A percentile compares a stretch with the other conserved stretches of the same genome.
These are phyloP conservation scores for Nissolia schottii DNA, from an alignment of 306 rosid species.

Conservation along the genomic window DNA sequence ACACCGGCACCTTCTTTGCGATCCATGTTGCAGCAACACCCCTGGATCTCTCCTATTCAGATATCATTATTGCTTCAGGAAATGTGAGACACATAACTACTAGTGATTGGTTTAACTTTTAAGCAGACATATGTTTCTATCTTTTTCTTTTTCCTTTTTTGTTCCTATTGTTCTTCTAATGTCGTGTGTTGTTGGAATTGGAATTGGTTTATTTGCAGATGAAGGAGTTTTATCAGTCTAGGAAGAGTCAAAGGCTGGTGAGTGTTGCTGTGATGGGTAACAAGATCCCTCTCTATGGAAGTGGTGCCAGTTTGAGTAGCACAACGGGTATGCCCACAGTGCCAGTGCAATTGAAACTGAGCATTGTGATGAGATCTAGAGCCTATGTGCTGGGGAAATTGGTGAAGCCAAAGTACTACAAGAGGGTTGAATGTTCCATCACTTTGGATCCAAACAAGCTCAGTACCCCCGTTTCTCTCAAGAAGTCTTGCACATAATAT, in stretches of 20 bases:
- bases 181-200: neutral
- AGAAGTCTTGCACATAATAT: slow-evolving; percentile 55
- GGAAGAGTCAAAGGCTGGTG: slow-evolving; percentile 66
- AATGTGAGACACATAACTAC: slow-evolving; percentile 39
- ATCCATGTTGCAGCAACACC: slow-evolving; percentile 76
- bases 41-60: slow-evolving; percentile 59
- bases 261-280: slow-evolving; percentile 50
- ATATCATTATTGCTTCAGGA: slow-evolving; percentile 67
- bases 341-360: slow-evolving; percentile 64
- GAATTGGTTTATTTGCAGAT: slow-evolving; percentile 40
- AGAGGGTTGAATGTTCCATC: slow-evolving; percentile 51
- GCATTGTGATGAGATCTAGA: slow-evolving; percentile 53
- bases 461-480: slow-evolving; percentile 47
- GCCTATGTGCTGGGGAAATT: slow-evolving; percentile 85
- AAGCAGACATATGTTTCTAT: neutral
- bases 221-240: slow-evolving; percentile 62
- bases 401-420: slow-evolving; percentile 79
- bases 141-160: too few species aligned
- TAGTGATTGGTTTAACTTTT: neutral
- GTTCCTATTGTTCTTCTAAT: neutral
- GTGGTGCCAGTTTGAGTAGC: slow-evolving; percentile 74
- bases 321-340: slow-evolving; percentile 53
- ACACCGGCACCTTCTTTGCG: slow-evolving; percentile 87
- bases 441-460: slow-evolving; percentile 66
- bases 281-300: slow-evolving; percentile 75